Conservation (phyloP, 805 yeast species). For the Komagataella pseudopastoris region DNA sequence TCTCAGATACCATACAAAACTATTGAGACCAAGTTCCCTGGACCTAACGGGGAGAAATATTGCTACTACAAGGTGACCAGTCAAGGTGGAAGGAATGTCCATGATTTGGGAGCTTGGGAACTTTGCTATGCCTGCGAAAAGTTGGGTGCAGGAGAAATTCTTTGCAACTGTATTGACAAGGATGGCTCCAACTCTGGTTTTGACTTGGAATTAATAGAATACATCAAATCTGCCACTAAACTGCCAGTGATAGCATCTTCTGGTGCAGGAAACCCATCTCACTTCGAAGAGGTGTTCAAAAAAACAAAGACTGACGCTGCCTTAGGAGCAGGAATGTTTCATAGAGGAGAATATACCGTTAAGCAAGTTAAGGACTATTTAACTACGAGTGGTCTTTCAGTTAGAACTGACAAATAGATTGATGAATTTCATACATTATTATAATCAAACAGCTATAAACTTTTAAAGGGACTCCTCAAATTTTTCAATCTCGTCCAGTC, state of each 20-base stretch:
- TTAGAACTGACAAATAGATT: constrained; percentile 44
- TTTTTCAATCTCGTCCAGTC: constrained; percentile 38
- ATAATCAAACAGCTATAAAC: constrained; percentile 20
- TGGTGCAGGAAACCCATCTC: constrained; percentile 93
- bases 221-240: constrained; percentile 59
- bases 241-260: constrained; percentile 96
- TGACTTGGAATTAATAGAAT: constrained; percentile 73
- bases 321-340: constrained; percentile 97
- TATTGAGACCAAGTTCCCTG: constrained; percentile 49
- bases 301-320: constrained; percentile 90
- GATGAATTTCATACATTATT: constrained; percentile 18
- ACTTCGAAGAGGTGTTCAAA: constrained; percentile 78
- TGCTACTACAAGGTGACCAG: constrained; percentile 94
- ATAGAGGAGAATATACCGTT: constrained; percentile 86
- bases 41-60: constrained; percentile 81
- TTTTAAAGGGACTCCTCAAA: constrained; percentile 21
- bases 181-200: constrained; percentile 95
- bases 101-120: constrained; percentile 86
- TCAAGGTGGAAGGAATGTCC: constrained; percentile 86
- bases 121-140: constrained; percentile 80
- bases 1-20: constrained; percentile 45
- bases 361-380: constrained; percentile 66
- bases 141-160: constrained; percentile 92
- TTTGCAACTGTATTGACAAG: constrained; percentile 89
- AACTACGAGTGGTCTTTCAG: constrained; percentile 46